These are phyloP conservation scores for Vitis hybrid DNA, from an alignment of 177 flowering plant species.

Conservation along the genomic window DNA sequence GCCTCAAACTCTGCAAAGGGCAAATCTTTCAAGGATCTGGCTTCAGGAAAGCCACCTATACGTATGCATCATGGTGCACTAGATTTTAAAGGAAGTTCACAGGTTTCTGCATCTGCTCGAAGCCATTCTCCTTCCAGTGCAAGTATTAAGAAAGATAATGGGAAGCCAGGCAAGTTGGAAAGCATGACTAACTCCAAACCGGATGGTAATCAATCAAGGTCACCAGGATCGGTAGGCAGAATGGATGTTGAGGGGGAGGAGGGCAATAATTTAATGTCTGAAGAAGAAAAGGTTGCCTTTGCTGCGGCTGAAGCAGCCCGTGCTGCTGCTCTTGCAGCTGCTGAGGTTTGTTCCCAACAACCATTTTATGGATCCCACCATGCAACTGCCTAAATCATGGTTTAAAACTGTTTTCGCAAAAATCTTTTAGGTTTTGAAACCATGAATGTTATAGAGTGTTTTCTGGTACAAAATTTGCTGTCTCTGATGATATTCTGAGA, in stretches of 20 bases:
- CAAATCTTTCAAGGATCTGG: constrained; percentile 41
- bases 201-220: constrained; percentile 40
- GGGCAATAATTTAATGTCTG: constrained; percentile 45
- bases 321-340: constrained; percentile 90
- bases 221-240: constrained; percentile 33
- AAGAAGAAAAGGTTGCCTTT: constrained; percentile 90
- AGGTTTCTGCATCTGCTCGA: constrained; percentile 36
- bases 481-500: neutral
- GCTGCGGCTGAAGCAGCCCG: constrained; percentile 96
- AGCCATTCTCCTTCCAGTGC: constrained; percentile 33
- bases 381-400: neutral
- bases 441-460: too few relatives aligned
- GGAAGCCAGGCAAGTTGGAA: constrained; percentile 42
- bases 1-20: constrained; percentile 52
- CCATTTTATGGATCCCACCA: neutral
- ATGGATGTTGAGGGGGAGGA: constrained; percentile 43
- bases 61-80: constrained; percentile 32
- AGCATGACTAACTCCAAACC: constrained; percentile 34
- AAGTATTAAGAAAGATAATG: constrained; percentile 39
- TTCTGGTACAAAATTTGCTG: too few relatives aligned
- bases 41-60: constrained; percentile 59
- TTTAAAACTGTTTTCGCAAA: too few relatives aligned
- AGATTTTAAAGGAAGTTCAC: constrained; percentile 34
- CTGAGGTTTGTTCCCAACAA: constrained; percentile 59
- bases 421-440: too few relatives aligned